phyloP scores from a whole-genome alignment of 106 monocot species.

The Apostasia ramifera region DNA sequence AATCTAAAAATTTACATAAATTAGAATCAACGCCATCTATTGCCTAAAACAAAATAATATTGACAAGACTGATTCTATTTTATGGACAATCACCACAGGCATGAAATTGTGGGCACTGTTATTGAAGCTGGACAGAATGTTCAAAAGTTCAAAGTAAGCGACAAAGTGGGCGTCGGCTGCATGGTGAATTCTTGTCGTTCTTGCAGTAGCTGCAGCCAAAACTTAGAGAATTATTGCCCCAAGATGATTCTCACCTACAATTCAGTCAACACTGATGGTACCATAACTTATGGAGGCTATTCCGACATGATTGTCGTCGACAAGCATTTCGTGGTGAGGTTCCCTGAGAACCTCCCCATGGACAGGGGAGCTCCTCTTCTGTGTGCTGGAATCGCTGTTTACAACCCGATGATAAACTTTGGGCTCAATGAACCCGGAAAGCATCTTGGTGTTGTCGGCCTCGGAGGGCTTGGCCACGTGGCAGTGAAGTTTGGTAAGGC shows the following conservation, averaged over 20 bases:
- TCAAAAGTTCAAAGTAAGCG: conserved; percentile 28
- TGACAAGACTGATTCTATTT: no score
- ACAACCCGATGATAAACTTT: conserved; percentile 28
- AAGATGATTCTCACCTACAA: conserved; percentile 16
- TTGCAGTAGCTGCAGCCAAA: conserved; percentile 21
- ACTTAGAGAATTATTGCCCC: conserved; percentile 30
- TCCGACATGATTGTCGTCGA: conserved; percentile 22
- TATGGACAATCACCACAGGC: conserved; percentile 7
- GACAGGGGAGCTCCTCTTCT: conserved; percentile 34
- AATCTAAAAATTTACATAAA: no score
- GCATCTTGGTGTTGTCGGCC: conserved; percentile 6
- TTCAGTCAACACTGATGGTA: conserved; percentile 1
- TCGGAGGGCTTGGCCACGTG: no score
- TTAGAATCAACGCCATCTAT: no score
- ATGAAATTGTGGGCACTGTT: conserved; percentile 31
- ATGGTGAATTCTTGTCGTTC: conserved; percentile 25
- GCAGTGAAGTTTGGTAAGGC: conserved; percentile 7
- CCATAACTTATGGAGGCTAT: conserved; percentile 8
- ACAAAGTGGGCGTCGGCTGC: conserved; percentile 33
- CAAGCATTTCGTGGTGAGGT: conserved; percentile 22
- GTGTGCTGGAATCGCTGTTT: conserved; percentile 39
- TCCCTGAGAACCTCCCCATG: conserved; percentile 26
- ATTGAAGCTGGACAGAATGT: conserved; percentile 31
- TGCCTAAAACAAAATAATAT: no score
- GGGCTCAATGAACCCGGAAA: conserved; percentile 30